Percentiles rank a stretch among this genome's conserved stretches.
Evolutionary conservation across 1,284 basidiomycete genomes (phyloP).

Genomic region (Microstroma glucosiphilum): DNA sequence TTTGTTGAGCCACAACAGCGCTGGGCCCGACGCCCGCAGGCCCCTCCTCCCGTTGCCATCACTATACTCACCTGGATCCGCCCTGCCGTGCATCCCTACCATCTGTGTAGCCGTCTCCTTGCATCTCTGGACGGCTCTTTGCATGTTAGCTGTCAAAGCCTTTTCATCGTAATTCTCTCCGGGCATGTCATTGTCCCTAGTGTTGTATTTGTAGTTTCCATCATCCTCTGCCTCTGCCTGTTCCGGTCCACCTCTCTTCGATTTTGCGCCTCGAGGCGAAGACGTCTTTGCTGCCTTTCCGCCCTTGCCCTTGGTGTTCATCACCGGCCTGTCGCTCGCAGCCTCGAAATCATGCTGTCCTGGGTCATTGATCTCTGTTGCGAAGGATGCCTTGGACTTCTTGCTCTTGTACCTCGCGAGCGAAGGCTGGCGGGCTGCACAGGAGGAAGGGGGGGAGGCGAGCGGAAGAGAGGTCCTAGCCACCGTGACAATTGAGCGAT

Average conservation of each 20-base stretch:
- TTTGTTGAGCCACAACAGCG: not conserved
- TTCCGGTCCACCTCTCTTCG: conserved; percentile 21
- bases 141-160: conserved; percentile 28
- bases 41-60: no score
- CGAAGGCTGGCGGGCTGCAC: not conserved
- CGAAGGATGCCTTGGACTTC: not conserved
- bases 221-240: conserved; percentile 13
- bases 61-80: conserved; percentile 23
- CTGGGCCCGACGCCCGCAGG: no score
- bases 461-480: not conserved
- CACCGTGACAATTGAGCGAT: not conserved
- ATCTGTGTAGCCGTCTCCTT: conserved; percentile 23
- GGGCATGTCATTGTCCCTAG: conserved; percentile 29
- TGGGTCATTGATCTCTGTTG: not conserved
- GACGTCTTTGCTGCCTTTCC: conserved; percentile 23
- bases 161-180: conserved; percentile 33
- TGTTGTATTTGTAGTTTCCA: conserved; percentile 20
- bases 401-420: conserved; percentile 3
- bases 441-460: not conserved
- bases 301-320: conserved; percentile 40
- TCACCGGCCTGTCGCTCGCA: conserved; percentile 37
- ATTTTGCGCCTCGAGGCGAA: conserved; percentile 18
- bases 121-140: conserved; percentile 29
- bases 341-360: conserved; percentile 19
- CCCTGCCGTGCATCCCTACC: conserved; percentile 34